Conservation (phyloP, 1,284 basidiomycete genomes). For the Gomphus bonarii region DNA sequence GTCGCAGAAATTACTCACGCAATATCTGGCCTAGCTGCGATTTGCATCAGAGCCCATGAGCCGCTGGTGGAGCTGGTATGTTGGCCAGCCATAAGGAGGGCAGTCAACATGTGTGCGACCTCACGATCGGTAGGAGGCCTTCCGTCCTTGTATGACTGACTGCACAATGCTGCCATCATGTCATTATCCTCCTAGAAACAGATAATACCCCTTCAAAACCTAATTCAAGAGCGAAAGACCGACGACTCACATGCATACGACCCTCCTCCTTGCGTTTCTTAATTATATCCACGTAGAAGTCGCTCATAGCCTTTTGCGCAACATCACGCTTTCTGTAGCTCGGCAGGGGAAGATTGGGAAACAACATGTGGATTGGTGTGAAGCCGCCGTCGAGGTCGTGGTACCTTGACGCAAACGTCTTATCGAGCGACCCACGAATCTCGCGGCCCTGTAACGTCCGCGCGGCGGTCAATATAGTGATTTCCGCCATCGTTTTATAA, state of each 20-base stretch:
- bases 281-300: slow-evolving; percentile 90
- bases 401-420: slow-evolving; percentile 80
- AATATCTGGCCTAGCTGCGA: slow-evolving; percentile 73
- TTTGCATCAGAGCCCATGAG: slow-evolving; percentile 87
- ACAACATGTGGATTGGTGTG: slow-evolving; percentile 88
- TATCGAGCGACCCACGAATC: slow-evolving; percentile 73
- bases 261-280: slow-evolving; percentile 55
- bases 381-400: slow-evolving; percentile 90
- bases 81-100: slow-evolving; percentile 94
- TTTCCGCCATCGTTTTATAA: slow-evolving; percentile 74
- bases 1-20: slow-evolving; percentile 40
- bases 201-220: neutral
- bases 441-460: slow-evolving; percentile 91
- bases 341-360: slow-evolving; percentile 87
- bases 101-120: slow-evolving; percentile 96
- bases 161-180: slow-evolving; percentile 86
- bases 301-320: slow-evolving; percentile 90
- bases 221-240: neutral
- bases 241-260: slow-evolving; percentile 29
- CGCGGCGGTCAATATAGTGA: slow-evolving; percentile 92
- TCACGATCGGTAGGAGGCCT: slow-evolving; percentile 75
- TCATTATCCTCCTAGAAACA: slow-evolving; percentile 66
- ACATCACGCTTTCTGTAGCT: slow-evolving; percentile 81
- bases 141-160: slow-evolving; percentile 84
- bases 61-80: slow-evolving; percentile 92